Base-by-base conservation (phyloP, 1,139 yeast genomes). In the Nakaseomyces uthaithaninus region DNA sequence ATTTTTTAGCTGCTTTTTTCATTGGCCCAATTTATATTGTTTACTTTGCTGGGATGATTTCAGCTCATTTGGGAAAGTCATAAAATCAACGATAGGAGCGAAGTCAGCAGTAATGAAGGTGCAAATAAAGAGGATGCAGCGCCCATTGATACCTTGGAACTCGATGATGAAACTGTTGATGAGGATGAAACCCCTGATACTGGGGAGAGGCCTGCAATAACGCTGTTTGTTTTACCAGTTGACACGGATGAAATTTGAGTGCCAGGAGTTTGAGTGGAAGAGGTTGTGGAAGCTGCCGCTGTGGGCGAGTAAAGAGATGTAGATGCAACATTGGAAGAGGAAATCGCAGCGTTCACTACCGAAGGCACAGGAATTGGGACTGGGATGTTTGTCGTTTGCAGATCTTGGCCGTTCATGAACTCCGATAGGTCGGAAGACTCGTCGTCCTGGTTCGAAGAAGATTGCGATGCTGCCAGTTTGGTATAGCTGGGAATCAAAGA, bases 401-500 rank as follows among this genome's bases (percentile, higher is more conserved):
- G 4, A 12, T 20, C 35, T 18, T 18, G 23, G 9, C 35, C 35
- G n/a, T 31, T 31, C 25, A 31, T 12, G n/a, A 31, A 31, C 11
- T 31, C 25, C 10, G 35, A 31, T n/a, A 31, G 17, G 11, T 31
- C 35, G 12, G 35, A 19, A 14, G 35, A 31, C 25, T 31, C 35
- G 17, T 31, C 25, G 9, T 14, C 25, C 6, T 28, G 33, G 12
- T 17, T 22, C 16, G 35, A 19, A 12, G 2, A 11, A 4, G 24
- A 31, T n/a, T 31, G 35, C 4, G 35, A 31, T 4, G 16, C 25
- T 4, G 25, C 25, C 6, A 19, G 9, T 12, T 19, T 12, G 17
- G 35, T 19, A 12, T 31, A 31, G 11, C 35, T 31, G 12, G 35
- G 25, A 31, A 31, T 31, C 35, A 31, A 4, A n/a, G 35, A 31